phyloP scores from a whole-genome alignment of 768 basidiomycete species.

The Mycena sanguinolenta region DNA sequence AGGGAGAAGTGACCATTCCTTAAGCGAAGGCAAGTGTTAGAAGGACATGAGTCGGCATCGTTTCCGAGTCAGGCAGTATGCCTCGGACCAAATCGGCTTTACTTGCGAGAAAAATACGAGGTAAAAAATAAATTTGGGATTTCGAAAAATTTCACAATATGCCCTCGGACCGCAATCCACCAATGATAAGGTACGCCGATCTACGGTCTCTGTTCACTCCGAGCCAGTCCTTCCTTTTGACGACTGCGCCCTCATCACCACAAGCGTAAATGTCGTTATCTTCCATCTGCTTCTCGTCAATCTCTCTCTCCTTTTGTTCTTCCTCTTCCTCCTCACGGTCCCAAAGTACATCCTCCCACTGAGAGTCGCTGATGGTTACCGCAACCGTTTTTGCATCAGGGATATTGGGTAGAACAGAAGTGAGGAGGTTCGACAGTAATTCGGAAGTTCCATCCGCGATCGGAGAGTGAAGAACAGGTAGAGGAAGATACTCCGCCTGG shows the following conservation, averaged over 20 bases:
- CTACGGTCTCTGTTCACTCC: constrained; percentile 84
- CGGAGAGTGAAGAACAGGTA: constrained; percentile 76
- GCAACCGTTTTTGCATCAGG: constrained; percentile 81
- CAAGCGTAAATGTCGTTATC: constrained; percentile 72
- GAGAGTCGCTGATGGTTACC: constrained; percentile 80
- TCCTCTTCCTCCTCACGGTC: constrained; percentile 74
- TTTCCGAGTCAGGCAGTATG: constrained; percentile 4
- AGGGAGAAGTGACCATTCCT: constrained; percentile 28
- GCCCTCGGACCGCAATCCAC: constrained; percentile 80
- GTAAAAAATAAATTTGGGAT: too few relatives aligned
- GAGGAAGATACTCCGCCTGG: constrained; percentile 87
- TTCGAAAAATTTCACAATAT: constrained; percentile 48
- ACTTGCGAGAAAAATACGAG: too few relatives aligned
- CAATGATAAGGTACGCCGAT: constrained; percentile 85
- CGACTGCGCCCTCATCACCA: constrained; percentile 64
- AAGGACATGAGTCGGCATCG: neutral
- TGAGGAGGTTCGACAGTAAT: constrained; percentile 79
- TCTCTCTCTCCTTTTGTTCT: constrained; percentile 45
- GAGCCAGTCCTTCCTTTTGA: constrained; percentile 76
- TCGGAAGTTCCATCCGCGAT: constrained; percentile 78
- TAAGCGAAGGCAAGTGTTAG: constrained; percentile 16
- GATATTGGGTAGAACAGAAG: constrained; percentile 81
- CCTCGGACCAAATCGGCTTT: constrained; percentile 28
- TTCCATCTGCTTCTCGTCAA: constrained; percentile 38
- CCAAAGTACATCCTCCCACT: constrained; percentile 88